Conservation (phyloP, 2,329 filamentous ascomycete genomes). For the Penicillium verrucosum region DNA sequence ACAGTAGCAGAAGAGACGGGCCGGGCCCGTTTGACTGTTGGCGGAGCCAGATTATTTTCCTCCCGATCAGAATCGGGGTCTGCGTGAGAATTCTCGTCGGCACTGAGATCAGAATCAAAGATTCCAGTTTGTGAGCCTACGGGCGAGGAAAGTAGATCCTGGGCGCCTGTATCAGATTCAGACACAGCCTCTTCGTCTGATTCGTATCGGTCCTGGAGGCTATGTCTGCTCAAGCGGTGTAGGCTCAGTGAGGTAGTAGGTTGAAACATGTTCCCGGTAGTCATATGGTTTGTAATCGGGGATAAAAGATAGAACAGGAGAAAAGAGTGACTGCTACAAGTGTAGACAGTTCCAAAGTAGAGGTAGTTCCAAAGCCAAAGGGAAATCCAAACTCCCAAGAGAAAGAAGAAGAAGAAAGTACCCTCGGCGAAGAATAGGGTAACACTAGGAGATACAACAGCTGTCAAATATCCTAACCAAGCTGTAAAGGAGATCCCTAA, state of each 20-base stretch:
- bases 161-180: slow-evolving; percentile 34
- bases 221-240: slow-evolving; percentile 31
- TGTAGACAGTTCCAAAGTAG: slow-evolving; percentile 5
- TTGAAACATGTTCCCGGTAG: slow-evolving; percentile 28
- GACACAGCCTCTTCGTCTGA: slow-evolving; percentile 41
- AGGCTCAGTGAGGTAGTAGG: slow-evolving; percentile 26
- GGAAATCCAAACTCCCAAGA: background rate
- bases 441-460: background rate
- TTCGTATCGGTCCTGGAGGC: slow-evolving; percentile 35
- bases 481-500: slow-evolving; percentile 6
- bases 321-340: background rate
- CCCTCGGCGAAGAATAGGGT: background rate
- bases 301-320: background rate
- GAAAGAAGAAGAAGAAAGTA: background rate
- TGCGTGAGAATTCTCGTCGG: slow-evolving; percentile 27
- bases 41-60: slow-evolving; percentile 20
- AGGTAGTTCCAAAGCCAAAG: background rate
- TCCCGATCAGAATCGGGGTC: slow-evolving; percentile 21
- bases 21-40: slow-evolving; percentile 25
- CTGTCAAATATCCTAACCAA: slow-evolving; percentile 1
- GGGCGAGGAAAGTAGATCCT: slow-evolving; percentile 33
- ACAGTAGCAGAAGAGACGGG: slow-evolving; percentile 37
- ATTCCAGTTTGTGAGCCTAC: slow-evolving; percentile 22
- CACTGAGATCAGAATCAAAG: slow-evolving; percentile 32
- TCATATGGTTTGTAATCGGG: background rate